phyloP scores from a whole-genome alignment of 1,139 yeast genomes.

The Sugiyamaella paludigena region DNA sequence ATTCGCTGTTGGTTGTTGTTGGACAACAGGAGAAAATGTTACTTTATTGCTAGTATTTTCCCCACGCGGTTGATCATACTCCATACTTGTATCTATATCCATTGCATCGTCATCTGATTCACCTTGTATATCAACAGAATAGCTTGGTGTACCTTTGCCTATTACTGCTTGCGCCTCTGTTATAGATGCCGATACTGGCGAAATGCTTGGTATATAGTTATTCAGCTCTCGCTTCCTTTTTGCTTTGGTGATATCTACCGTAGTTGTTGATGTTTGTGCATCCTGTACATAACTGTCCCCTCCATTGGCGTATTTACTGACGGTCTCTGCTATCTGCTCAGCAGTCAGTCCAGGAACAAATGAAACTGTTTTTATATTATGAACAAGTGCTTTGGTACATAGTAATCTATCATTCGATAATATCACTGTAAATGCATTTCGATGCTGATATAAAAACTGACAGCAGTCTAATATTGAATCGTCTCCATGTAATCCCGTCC shows the following conservation, averaged over 20 bases:
- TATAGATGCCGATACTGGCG: no score
- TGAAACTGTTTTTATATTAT: conserved; percentile 67
- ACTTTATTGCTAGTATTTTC: no score
- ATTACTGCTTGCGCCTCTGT: no score
- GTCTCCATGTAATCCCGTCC: conserved; percentile 52
- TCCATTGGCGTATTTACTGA: conserved; percentile 4
- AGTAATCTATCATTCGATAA: conserved; percentile 82
- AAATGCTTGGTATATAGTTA: no score
- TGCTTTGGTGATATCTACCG: neutral
- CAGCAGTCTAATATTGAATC: conserved; percentile 88
- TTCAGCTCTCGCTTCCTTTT: no score
- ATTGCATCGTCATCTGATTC: conserved; percentile 12
- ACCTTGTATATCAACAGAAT: no score
- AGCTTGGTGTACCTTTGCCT: no score
- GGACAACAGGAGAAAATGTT: no score
- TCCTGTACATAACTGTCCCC: conserved; percentile 7
- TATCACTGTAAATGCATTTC: conserved; percentile 50
- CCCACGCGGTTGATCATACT: no score
- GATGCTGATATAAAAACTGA: conserved; percentile 51
- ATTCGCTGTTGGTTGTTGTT: no score
- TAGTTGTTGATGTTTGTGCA: neutral
- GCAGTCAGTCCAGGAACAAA: conserved; percentile 58
- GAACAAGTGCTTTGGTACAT: conserved; percentile 71
- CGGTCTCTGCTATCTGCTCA: conserved; percentile 50
- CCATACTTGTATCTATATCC: conserved; percentile 11